A percentile compares a stretch with the other conserved stretches of the same genome.
Conservation (phyloP, 2,329 filamentous ascomycete species). For the Lasiodiplodia sp. region DNA sequence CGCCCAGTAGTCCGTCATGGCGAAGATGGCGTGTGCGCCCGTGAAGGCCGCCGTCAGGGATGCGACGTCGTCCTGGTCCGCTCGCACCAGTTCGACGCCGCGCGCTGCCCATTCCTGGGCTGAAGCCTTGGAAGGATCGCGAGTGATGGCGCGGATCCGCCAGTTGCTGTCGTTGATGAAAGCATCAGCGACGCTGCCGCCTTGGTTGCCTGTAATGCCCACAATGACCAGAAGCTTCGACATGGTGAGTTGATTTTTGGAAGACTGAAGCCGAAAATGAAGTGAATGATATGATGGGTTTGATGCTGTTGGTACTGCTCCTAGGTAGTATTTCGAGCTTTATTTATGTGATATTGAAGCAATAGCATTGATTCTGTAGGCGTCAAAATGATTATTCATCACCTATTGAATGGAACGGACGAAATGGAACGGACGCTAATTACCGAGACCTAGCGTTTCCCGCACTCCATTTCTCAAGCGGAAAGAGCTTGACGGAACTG, state of each 20-base stretch:
- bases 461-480: too few relatives aligned
- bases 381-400: too few relatives aligned
- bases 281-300: too few relatives aligned
- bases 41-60: conserved; percentile 46
- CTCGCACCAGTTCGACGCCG: conserved; percentile 49
- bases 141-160: conserved; percentile 50
- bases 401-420: too few relatives aligned
- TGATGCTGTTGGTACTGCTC: too few relatives aligned
- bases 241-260: not conserved
- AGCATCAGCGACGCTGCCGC: not conserved
- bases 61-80: conserved; percentile 42
- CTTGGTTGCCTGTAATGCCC: conserved; percentile 15
- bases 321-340: too few relatives aligned
- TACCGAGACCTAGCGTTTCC: too few relatives aligned
- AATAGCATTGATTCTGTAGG: too few relatives aligned
- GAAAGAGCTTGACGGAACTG: too few relatives aligned
- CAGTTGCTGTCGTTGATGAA: conserved; percentile 38
- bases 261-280: too few relatives aligned
- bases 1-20: conserved; percentile 44
- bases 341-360: too few relatives aligned
- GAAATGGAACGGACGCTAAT: too few relatives aligned
- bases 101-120: conserved; percentile 40
- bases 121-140: conserved; percentile 49
- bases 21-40: conserved; percentile 50
- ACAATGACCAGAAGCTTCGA: conserved; percentile 2